Evolutionary conservation across 2,329 filamentous ascomycete species (phyloP).

Genomic region (Trichoderma lentiforme): DNA sequence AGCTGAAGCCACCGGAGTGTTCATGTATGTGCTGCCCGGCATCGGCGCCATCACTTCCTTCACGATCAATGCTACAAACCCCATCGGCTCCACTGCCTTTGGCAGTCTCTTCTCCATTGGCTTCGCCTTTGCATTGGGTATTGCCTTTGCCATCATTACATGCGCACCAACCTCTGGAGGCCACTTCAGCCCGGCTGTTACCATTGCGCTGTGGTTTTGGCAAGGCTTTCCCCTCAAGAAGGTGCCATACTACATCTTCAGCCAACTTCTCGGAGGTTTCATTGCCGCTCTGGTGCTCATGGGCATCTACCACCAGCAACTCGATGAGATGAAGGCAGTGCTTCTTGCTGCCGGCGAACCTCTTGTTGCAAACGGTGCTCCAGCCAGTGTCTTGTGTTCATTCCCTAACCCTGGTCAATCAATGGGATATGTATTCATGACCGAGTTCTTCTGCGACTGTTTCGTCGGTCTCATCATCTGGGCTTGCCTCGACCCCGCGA

Average conservation of each 20-base stretch:
- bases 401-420: conserved; percentile 50
- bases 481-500: conserved; percentile 55
- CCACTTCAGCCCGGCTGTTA: conserved; percentile 53
- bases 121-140: conserved; percentile 54
- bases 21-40: conserved; percentile 54
- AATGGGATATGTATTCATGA: conserved; percentile 54
- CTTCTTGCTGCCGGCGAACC: conserved; percentile 37
- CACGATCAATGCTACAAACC: conserved; percentile 44
- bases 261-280: conserved; percentile 55
- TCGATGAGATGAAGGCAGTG: conserved; percentile 27
- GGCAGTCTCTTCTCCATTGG: conserved; percentile 56
- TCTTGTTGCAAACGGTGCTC: conserved; percentile 41
- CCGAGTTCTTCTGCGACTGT: conserved; percentile 56
- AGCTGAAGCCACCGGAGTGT: conserved; percentile 55
- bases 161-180: conserved; percentile 53
- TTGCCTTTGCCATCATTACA: conserved; percentile 57
- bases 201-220: conserved; percentile 46
- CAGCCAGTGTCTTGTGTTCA: conserved; percentile 53
- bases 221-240: conserved; percentile 59
- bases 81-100: conserved; percentile 26
- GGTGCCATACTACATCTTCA: conserved; percentile 54
- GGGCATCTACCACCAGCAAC: conserved; percentile 54
- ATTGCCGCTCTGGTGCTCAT: conserved; percentile 53
- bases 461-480: conserved; percentile 58
- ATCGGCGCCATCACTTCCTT: conserved; percentile 53